Evolutionary conservation across 1,284 basidiomycete genomes (phyloP), one percentile per base, ranked within the genome.

Genomic region (Pseudozyma tsukubaensis): DNA sequence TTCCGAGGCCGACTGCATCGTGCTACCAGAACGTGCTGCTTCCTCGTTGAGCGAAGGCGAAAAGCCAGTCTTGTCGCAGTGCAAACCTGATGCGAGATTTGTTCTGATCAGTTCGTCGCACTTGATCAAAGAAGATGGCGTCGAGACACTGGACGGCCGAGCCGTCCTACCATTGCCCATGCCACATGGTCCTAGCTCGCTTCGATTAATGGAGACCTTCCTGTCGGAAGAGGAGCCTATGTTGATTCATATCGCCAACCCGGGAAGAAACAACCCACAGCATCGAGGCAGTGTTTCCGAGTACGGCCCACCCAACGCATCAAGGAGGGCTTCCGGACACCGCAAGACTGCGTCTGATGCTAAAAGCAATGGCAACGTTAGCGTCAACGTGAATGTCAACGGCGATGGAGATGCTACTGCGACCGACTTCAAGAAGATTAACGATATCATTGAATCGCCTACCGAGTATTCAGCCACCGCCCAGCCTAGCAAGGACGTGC

Each of bases 111-210:
- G 45, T 32, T 50, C 56, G 13, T 54, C 65, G 45, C 65, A 61
- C 18, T 10, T 60, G 10, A 16, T 60, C 11, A 18, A 19, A 21
- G 59, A 59, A 13, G 49, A 45, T 24, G 59, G 53, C 6, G 16
- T 70, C 4, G 62, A 62, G 43, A 56, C 56, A 43, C 40, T 72
- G 21, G 59, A 72, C 19, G 60, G 63, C n/a, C 59, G 62, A 8
- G 54, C 64, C 14, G 55, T 69, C 49, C 50, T 70, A 37, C 66
- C 69, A 4, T 57, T 79, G 51, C 45, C 40, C 21, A 62, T 72
- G 65, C 78, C 78, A 10, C 77, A 78, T 37, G 78, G 78, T 4
- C 78, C 69, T 3, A 67, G 62, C 34, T 53, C 64, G 50, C 35
- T 79, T 24, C 54, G 70, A 36, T 39, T 69, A 32, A 57, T 79